phyloP scores from a whole-genome alignment of 2,329 filamentous ascomycete genomes.

The Byssothecium circinans region DNA sequence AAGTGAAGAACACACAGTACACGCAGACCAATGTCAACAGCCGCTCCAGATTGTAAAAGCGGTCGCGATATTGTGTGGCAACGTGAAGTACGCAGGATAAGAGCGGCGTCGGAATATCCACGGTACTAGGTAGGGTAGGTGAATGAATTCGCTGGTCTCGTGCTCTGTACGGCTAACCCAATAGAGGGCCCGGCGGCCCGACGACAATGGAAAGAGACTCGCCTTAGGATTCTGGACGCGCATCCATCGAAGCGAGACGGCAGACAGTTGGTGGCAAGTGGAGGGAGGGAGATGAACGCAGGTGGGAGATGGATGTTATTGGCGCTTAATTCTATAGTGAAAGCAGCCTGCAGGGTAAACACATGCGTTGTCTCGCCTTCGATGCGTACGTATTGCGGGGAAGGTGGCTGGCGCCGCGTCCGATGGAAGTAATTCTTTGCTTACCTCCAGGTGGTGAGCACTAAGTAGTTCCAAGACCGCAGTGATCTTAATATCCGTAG shows the following conservation, averaged over 20 bases:
- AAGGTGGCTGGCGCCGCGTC: conserved; percentile 2
- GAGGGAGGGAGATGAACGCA: conserved; percentile 6
- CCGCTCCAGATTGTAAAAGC: background rate
- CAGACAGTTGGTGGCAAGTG: background rate
- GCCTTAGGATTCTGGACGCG: conserved; percentile 10
- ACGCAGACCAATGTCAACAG: too few species aligned
- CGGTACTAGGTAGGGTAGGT: conserved; percentile 12
- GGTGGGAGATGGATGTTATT: conserved; percentile 16
- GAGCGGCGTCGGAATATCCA: background rate
- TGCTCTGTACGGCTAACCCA: conserved; percentile 33
- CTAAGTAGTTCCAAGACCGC: too few species aligned
- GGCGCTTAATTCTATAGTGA: conserved; percentile 22
- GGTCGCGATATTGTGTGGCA: background rate
- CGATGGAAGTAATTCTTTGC: too few species aligned
- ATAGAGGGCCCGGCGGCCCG: conserved; percentile 30
- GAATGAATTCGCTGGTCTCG: conserved; percentile 34
- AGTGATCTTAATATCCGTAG: background rate
- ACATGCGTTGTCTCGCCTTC: conserved; percentile 8
- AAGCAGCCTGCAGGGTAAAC: conserved; percentile 17
- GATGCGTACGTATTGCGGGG: conserved; percentile 7
- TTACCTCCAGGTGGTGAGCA: too few species aligned
- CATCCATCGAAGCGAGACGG: conserved; percentile 8
- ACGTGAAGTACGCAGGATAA: background rate
- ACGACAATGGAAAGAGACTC: conserved; percentile 13
- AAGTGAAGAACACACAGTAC: too few species aligned